These are phyloP conservation scores for Hypsizygus marmoreus DNA, from an alignment of 768 basidiomycete species.

Conservation along the genomic window DNA sequence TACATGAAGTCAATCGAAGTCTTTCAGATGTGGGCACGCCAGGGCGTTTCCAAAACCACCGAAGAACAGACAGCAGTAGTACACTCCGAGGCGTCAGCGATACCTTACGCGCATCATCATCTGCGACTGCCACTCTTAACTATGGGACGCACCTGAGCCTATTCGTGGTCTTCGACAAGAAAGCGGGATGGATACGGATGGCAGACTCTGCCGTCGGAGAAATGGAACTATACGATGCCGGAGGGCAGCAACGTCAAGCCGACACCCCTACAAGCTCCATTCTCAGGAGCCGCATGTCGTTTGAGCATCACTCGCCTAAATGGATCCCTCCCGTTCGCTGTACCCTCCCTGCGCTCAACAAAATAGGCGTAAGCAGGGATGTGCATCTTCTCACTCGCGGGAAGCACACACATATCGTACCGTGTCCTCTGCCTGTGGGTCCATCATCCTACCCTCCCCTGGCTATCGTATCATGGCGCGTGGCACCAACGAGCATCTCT, in stretches of 20 bases:
- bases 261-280: conserved; percentile 21
- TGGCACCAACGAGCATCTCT: conserved; percentile 53
- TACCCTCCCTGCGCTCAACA: conserved; percentile 44
- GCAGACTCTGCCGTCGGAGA: conserved; percentile 82
- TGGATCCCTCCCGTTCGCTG: conserved; percentile 56
- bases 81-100: conserved; percentile 35
- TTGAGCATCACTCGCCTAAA: conserved; percentile 33
- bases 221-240: conserved; percentile 59
- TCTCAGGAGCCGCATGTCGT: conserved; percentile 41
- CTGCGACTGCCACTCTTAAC: conserved; percentile 34
- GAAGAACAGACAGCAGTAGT: conserved; percentile 43
- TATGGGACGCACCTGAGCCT: conserved; percentile 76
- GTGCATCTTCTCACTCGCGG: conserved; percentile 73
- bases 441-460: conserved; percentile 51
- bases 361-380: conserved; percentile 32
- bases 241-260: conserved; percentile 24
- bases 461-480: conserved; percentile 58
- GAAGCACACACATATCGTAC: conserved; percentile 65
- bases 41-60: conserved; percentile 35
- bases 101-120: conserved; percentile 28
- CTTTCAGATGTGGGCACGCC: conserved; percentile 39
- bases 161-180: conserved; percentile 88
- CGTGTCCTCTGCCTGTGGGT: conserved; percentile 64
- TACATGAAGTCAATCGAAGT: conserved; percentile 51
- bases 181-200: conserved; percentile 80